Evolutionary conservation across 2,329 filamentous ascomycete species (phyloP), one percentile per base, ranked within the genome.

Genomic region (Aspergillus candidus): DNA sequence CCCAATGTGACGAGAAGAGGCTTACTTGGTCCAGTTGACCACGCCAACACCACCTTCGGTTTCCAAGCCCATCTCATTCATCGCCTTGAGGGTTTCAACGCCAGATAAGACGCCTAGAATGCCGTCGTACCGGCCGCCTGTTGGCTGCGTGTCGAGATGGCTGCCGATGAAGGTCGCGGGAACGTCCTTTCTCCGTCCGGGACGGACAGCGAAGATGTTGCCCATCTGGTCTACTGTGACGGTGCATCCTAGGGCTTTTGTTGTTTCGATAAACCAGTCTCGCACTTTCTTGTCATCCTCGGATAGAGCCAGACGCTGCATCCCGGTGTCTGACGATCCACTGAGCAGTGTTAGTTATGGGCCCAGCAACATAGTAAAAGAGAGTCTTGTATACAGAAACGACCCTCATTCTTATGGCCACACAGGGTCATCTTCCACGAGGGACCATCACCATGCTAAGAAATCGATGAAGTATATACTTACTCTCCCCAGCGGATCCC

Each of bases 161-260:
- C 80, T 84, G 2, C 85, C 85, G 22, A 80, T 83, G 49, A 80
- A 86, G 1, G 82, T 85, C 1, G 84, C 76, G 7, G 79, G 72
- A 2, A 77, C 77, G 18, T 77, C 72, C 13, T 73, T 69, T 40
- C 68, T 66, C 44, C 76, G 68, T 1, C 86, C 86, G 3, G 80
- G 77, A 3, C 83, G 76, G 3, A 87, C 72, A 1, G 86, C 84
- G 59, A 91, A 93, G 48, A 84, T 85, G 53, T 91, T 93, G 14
- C 86, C 86, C 79, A 91, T 89, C 18, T 78, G 72, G 59, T 93
- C 87, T 1, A 88, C 65, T 0, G 76, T 82, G 6, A 86, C 73
- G 3, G 74, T 72, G 61, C 86, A 91, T 8, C 82, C 84, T 0
- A 89, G 68, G 0, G 68, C 70, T 54, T 78, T 67, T 1, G 79